Base-by-base conservation (phyloP, 768 basidiomycete species). In the Calocera cornea region DNA sequence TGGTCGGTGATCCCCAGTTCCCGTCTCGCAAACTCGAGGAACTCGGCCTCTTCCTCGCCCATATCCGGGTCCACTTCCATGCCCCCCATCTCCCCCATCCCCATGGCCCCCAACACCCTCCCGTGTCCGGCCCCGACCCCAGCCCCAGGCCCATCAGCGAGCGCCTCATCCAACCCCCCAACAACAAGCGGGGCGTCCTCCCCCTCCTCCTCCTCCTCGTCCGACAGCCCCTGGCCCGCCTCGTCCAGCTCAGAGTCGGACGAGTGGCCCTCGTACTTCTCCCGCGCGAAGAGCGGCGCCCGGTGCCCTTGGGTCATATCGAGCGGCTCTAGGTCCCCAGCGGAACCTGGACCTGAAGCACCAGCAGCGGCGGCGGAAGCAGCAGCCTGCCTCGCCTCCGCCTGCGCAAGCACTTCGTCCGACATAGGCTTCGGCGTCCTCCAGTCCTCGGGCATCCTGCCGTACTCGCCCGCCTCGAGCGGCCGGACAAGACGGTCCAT, bases 41-140 rank as follows among this genome's bases (percentile, higher is more conserved):
- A 99, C 71, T 97, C 95, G 72, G 90, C 92, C 77, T 92, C 85
- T 77, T 99, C 97, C 72, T 91, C 88, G 0, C 81, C 84, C 92
- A 98, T 95, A 71, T 97, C 88, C 36, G 94, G 82, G 72, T 94
- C 93, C 2, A 92, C 78, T 24, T 76, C 75, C 38, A 68, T 70
- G 12, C 70, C 70, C 44, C 19, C 44, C 44, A 47, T 5, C 31
- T 93, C 89, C 17, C 87, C 90, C 69, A 11, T 64, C 90, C n/a
- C n/a, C n/a, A n/a, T n/a, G n/a, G n/a, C n/a, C n/a, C n/a, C n/a
- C n/a, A n/a, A n/a, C n/a, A n/a, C n/a, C n/a, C n/a, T n/a, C n/a
- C n/a, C n/a, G n/a, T n/a, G n/a, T n/a, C n/a, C n/a, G n/a, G n/a
- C n/a, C n/a, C n/a, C n/a, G n/a, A n/a, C n/a, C n/a, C n/a, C n/a